These are phyloP conservation scores for Amaranthus hypochondriacus DNA, from an alignment of 148 eudicot species.

Conservation along the genomic window DNA sequence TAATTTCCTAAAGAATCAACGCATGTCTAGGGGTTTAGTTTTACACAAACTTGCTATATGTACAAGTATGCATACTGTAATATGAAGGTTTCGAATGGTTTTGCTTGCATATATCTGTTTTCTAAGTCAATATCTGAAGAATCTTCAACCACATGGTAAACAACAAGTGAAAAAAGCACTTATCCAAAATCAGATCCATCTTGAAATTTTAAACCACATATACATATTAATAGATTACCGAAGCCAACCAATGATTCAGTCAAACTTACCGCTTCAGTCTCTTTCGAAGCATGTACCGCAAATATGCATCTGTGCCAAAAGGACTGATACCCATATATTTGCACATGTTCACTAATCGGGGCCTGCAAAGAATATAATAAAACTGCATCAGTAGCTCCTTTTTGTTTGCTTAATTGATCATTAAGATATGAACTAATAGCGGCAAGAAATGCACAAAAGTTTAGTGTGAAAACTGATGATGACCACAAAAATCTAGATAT, in stretches of 20 bases:
- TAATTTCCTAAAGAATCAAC: too few relatives aligned
- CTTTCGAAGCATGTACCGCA: conserved; percentile 77
- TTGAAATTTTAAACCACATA: not conserved
- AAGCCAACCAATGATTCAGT: not conserved
- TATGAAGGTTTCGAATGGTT: too few relatives aligned
- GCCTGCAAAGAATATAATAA: conserved; percentile 38
- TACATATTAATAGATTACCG: not conserved
- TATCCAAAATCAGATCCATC: not conserved
- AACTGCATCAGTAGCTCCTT: not conserved
- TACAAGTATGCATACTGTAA: too few relatives aligned
- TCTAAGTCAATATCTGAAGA: too few relatives aligned
- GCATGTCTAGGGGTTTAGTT: too few relatives aligned
- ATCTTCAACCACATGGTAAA: too few relatives aligned
- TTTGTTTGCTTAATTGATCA: too few relatives aligned
- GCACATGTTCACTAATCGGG: conserved; percentile 86
- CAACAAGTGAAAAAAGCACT: too few relatives aligned
- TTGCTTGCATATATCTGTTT: too few relatives aligned
- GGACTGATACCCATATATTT: conserved; percentile 82
- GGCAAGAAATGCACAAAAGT: not conserved
- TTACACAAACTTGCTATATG: too few relatives aligned
- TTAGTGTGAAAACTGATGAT: conserved; percentile 1
- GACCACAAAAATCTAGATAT: not conserved
- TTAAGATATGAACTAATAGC: too few relatives aligned
- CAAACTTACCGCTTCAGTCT: conserved; percentile 54
- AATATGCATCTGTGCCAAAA: conserved; percentile 69